Conservation (phyloP, 208 protist species). For the Pavlovales sp. region DNA sequence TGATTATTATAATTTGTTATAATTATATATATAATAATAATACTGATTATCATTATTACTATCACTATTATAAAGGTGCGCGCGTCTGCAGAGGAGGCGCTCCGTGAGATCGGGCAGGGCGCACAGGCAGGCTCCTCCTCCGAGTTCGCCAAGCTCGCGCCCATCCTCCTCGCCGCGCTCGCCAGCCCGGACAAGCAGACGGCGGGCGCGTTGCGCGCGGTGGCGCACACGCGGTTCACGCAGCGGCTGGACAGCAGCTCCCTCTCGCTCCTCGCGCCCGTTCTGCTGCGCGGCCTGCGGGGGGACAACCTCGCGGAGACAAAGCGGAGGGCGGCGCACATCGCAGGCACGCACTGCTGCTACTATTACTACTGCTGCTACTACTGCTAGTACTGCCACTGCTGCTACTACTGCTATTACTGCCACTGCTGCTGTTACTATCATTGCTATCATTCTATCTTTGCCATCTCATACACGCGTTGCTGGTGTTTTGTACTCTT, state of each 20-base stretch:
- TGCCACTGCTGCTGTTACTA: too few species aligned
- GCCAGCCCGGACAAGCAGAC: constrained; percentile 57
- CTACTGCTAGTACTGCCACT: too few species aligned
- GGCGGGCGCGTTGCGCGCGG: constrained; percentile 55
- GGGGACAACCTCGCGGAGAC: neutral
- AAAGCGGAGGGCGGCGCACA: constrained; percentile 48
- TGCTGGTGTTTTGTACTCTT: too few species aligned
- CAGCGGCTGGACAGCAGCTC: constrained; percentile 75
- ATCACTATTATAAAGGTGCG: constrained; percentile 9
- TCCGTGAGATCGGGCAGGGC: constrained; percentile 65
- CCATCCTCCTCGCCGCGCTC: constrained; percentile 65
- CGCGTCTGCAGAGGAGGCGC: constrained; percentile 62
- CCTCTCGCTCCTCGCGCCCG: constrained; percentile 73
- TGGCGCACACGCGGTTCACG: constrained; percentile 71
- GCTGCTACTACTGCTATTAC: too few species aligned
- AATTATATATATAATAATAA: too few species aligned
- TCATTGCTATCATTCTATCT: too few species aligned
- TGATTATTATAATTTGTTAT: too few species aligned
- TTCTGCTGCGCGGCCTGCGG: constrained; percentile 69
- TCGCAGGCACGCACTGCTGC: too few species aligned
- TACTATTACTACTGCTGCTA: too few species aligned
- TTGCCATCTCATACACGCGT: too few species aligned
- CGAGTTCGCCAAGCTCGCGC: constrained; percentile 65
- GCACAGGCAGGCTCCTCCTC: constrained; percentile 46
- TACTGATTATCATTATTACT: too few species aligned